These are phyloP conservation scores for Trifolium dubium DNA, from an alignment of 306 rosid genomes.

Conservation along the genomic window DNA sequence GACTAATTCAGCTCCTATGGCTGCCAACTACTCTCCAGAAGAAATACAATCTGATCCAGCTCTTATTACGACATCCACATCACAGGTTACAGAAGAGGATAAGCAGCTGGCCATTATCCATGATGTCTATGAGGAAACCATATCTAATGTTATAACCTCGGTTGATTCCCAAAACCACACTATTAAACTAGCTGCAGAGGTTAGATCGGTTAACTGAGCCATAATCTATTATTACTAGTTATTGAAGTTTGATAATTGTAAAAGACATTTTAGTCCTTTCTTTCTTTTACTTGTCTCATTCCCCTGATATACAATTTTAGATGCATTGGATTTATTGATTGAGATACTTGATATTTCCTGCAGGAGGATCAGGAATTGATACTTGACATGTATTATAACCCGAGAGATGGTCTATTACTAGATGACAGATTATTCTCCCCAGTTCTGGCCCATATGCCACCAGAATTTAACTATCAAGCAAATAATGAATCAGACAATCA, in stretches of 20 bases:
- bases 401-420: constrained; percentile 37
- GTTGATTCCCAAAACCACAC: constrained; percentile 43
- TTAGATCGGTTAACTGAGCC: constrained; percentile 41
- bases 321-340: constrained; percentile 19
- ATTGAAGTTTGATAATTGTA: not conserved
- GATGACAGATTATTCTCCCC: constrained; percentile 69
- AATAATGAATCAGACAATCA: constrained; percentile 41
- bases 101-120: constrained; percentile 35
- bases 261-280: not conserved
- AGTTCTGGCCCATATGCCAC: constrained; percentile 51
- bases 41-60: constrained; percentile 56
- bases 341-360: constrained; percentile 30
- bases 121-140: constrained; percentile 50
- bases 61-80: constrained; percentile 52
- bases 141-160: constrained; percentile 49
- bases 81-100: constrained; percentile 50
- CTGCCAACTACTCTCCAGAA: constrained; percentile 57
- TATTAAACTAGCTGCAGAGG: constrained; percentile 42
- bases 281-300: constrained; percentile 14
- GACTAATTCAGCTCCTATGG: constrained; percentile 53
- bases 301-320: constrained; percentile 2
- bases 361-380: constrained; percentile 42
- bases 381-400: constrained; percentile 44
- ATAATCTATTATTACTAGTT: constrained; percentile 9
- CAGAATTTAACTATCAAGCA: constrained; percentile 43